phyloP scores from a whole-genome alignment of 1,284 basidiomycete genomes.

The Marasmius sp. region DNA sequence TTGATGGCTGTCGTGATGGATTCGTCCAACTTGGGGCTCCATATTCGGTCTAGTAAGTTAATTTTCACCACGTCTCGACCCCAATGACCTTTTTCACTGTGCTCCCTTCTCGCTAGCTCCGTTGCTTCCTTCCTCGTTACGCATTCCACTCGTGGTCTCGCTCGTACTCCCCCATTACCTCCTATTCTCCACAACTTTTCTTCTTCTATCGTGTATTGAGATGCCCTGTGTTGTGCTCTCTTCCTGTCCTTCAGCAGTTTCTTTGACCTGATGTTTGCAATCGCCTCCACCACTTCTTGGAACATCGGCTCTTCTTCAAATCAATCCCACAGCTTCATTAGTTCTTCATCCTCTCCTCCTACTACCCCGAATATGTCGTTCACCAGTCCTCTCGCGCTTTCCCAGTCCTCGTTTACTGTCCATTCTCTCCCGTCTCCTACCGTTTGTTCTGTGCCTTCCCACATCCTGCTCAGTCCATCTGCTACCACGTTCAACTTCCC shows the following conservation, averaged over 20 bases:
- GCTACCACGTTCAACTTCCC: conserved; percentile 10
- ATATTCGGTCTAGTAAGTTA: conserved; percentile 22
- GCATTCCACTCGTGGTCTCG: conserved; percentile 16
- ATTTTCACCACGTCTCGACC: conserved; percentile 27
- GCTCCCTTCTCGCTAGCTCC: conserved; percentile 9
- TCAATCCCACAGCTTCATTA: conserved; percentile 12
- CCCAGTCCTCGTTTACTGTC: conserved; percentile 19
- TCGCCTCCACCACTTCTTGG: conserved; percentile 25
- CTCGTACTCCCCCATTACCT: conserved; percentile 14
- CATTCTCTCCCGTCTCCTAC: conserved; percentile 31
- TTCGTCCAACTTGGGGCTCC: conserved; percentile 27
- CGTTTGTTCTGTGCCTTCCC: conserved; percentile 1
- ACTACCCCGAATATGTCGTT: conserved; percentile 19
- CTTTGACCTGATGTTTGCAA: conserved; percentile 10
- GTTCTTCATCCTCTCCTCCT: neutral
- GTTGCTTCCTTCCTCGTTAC: conserved; percentile 14
- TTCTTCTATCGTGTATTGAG: conserved; percentile 29
- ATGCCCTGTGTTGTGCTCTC: conserved; percentile 25
- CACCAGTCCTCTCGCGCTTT: conserved; percentile 20
- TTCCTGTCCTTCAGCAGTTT: neutral
- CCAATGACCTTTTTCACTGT: conserved; percentile 26
- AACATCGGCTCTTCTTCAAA: conserved; percentile 28
- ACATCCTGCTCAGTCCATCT: too few species aligned
- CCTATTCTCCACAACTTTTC: conserved; percentile 30
- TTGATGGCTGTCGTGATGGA: conserved; percentile 28